Base-by-base conservation (phyloP, 2,329 filamentous ascomycete genomes). In the Scorias spongiosa region DNA sequence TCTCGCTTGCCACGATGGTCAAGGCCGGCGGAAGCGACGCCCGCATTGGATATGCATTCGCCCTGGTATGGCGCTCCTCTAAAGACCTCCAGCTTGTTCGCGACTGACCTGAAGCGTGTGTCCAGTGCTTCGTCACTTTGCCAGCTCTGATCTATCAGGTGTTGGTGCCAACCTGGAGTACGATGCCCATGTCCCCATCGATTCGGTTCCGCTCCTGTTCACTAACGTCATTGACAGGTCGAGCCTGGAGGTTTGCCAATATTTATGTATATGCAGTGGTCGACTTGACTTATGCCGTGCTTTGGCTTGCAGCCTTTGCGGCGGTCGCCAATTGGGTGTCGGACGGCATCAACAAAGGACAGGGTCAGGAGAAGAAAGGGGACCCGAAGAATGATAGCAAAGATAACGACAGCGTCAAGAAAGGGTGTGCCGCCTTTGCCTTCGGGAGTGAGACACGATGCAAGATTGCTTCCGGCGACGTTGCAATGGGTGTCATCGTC, bases 231-330 rank as follows among this genome's bases (percentile, higher is more conserved):
- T 26, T 26, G 20, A 15, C 32, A 36, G 32, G 68, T 18, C 71
- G 75, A 48, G 70, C 74, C 20, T 66, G 66, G 50, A 66, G 69
- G 42, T 75, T 79, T 53, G 71, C 72, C 45, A 77, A 76, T 51
- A 70, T 72, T 32, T 78, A 77, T 54, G 75, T 72, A 42, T 76
- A 77, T 54, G 69, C 72, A 8, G 61, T 65, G 2, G 56, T 79
- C 45, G 76, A 80, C 51, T 57, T 66, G 11, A 52, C 77, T 18
- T 76, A 69, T 53, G 58, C 67, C 5, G 55, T 78, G 9, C 57
- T 79, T 34, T 80, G 75, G 75, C 74, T 78, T 53, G 66, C 67
- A 5, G 75, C 75, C 4, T 75, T 75, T 64, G 64, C 74, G 11
- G 65, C 69, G 34, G 65, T 78, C 5, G 72, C 72, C 11, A 64